phyloP scores from a whole-genome alignment of 768 basidiomycete species.

The Trametes sanguinea region DNA sequence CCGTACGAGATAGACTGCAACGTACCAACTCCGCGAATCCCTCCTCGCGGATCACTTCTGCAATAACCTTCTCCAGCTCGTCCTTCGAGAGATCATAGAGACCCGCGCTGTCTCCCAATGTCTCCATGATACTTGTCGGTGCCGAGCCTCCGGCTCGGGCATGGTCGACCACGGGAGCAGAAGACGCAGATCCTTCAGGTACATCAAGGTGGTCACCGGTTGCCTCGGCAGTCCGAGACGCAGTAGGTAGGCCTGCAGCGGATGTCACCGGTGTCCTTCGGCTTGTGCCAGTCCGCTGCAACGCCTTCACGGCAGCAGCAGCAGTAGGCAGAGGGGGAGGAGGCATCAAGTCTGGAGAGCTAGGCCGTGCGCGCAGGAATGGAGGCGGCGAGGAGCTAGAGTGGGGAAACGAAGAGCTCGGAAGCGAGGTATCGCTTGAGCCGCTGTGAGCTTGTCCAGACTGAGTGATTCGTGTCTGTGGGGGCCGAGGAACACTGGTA shows the following conservation, averaged over 20 bases:
- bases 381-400: constrained; percentile 8
- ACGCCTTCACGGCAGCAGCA: background rate
- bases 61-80: constrained; percentile 58
- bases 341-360: constrained; percentile 16
- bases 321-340: constrained; percentile 14
- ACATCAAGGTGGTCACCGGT: too few species aligned
- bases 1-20: background rate
- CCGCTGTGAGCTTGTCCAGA: background rate
- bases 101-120: constrained; percentile 46
- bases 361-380: background rate
- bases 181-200: too few species aligned
- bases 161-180: too few species aligned
- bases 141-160: too few species aligned
- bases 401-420: constrained; percentile 10
- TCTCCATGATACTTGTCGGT: constrained; percentile 28
- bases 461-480: background rate
- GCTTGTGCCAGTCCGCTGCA: too few species aligned
- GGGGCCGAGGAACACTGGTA: background rate
- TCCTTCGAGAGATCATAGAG: constrained; percentile 55
- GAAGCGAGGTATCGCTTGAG: constrained; percentile 10
- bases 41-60: constrained; percentile 68
- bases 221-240: too few species aligned
- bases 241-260: background rate
- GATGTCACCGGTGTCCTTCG: constrained; percentile 16
- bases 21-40: constrained; percentile 76